Base-by-base conservation (phyloP, 2,329 filamentous ascomycete species). In the Rosellinia necatrix region DNA sequence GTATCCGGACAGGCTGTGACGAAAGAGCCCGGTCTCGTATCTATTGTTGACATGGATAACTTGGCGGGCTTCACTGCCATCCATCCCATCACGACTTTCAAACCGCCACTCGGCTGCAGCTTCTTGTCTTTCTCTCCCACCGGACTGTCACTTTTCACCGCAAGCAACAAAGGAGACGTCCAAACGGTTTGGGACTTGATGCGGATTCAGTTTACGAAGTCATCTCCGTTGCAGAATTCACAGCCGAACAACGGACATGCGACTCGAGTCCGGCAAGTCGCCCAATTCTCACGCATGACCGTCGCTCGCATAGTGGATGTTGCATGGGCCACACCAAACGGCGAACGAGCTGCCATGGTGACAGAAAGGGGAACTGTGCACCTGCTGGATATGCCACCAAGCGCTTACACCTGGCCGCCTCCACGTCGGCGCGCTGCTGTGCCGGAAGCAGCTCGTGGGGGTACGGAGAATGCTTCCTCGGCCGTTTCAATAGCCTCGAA, bases 291-390 rank as follows among this genome's bases (percentile, higher is more conserved):
- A 17, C 87, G 94, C 35, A 89, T 97, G 83, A 97, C 93, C 2
- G 89, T 93, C 44, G 91, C 94, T 3, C 89, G 90, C 50, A 91
- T 97, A 52, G 84, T 97, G 19, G 93, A 97, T 68, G 90, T 96
- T 37, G 85, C 87, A 3, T 99, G 94, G 94, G 88, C 89, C 1
- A 82, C 84, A 51, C 90, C 90, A 3, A 87, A 87, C 53, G 91
- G 90, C 19, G 90, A 96, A 69, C 87, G 90, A 56, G 76, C 96
- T 34, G 93, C 92, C 1, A 87, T 99, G 75, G 86, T 97, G 22
- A 97, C 94, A 0, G 91, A 96, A 67, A 90, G 92, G 64, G 92
- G 93, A n/a, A 99, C 94, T 7, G 87, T 97, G 9, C 94, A 99
- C 74, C 83, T 97, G 38, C 87, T 96, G 62, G 90, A 96, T 63